A percentile compares a stretch with the other conserved stretches of the same genome.
These are phyloP conservation scores for Ogataea methanolica DNA, from an alignment of 805 yeast species.

Conservation along the genomic window DNA sequence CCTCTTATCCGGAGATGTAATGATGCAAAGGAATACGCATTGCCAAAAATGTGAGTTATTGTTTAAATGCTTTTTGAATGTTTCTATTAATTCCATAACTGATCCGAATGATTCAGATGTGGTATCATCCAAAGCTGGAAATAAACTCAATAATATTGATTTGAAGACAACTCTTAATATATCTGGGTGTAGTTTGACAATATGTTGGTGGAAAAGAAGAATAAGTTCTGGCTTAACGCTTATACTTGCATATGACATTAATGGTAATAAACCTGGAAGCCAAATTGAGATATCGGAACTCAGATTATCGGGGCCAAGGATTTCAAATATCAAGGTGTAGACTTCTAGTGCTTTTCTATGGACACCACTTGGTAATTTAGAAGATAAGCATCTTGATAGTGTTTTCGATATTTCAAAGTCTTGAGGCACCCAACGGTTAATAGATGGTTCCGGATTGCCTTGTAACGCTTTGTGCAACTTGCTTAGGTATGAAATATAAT, in stretches of 20 bases:
- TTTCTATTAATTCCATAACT: constrained; percentile 55
- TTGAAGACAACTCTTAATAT: constrained; percentile 52
- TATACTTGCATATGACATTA: constrained; percentile 84
- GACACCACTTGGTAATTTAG: constrained; percentile 89
- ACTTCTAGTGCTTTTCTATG: constrained; percentile 83
- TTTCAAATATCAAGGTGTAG: constrained; percentile 64
- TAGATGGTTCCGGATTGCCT: constrained; percentile 37
- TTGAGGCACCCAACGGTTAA: constrained; percentile 58
- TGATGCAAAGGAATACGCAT: constrained; percentile 65
- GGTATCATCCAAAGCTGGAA: constrained; percentile 92
- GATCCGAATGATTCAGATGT: constrained; percentile 74
- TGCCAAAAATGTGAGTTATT: constrained; percentile 87
- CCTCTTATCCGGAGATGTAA: constrained; percentile 74
- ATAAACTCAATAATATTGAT: constrained; percentile 67
- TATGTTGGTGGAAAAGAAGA: constrained; percentile 50
- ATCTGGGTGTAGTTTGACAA: constrained; percentile 47
- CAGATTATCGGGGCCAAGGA: constrained; percentile 51
- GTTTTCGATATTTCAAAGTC: constrained; percentile 63
- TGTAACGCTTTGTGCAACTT: constrained; percentile 71
- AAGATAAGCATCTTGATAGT: constrained; percentile 74
- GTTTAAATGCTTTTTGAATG: constrained; percentile 48
- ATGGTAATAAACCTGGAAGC: constrained; percentile 91
- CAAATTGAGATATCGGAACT: constrained; percentile 61
- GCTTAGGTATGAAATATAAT: constrained; percentile 84
- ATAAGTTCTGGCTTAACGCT: constrained; percentile 79